Percentiles rank a stretch among this genome's conserved stretches.
These are phyloP conservation scores for Maudiozyma bulderi DNA, from an alignment of 805 yeast genomes.

Conservation along the genomic window DNA sequence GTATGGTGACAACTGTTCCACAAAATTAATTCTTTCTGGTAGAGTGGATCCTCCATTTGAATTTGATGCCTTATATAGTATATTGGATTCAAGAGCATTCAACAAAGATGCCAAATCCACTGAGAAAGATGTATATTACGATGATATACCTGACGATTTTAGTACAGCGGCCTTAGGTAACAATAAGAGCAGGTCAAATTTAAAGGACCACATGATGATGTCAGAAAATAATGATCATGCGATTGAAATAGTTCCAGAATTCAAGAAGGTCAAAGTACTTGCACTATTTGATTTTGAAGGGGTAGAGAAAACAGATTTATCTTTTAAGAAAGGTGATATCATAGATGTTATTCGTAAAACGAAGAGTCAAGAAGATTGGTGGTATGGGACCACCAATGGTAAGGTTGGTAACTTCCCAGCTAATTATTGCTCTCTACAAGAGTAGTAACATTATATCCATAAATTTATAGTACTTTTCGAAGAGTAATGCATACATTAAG, in stretches of 20 bases:
- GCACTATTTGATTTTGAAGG: conserved; percentile 86
- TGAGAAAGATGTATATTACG: conserved; percentile 34
- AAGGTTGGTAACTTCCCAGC: conserved; percentile 94
- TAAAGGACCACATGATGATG: background rate
- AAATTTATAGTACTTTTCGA: background rate
- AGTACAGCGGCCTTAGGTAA: conserved; percentile 6
- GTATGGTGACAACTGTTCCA: conserved; percentile 81
- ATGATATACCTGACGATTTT: conserved; percentile 42
- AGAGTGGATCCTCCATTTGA: conserved; percentile 84
- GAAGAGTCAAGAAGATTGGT: conserved; percentile 92
- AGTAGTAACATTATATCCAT: conserved; percentile 34
- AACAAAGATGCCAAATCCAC: conserved; percentile 49
- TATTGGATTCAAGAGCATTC: conserved; percentile 79
- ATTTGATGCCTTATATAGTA: conserved; percentile 75
- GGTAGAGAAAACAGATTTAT: conserved; percentile 85
- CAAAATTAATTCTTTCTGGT: conserved; percentile 74
- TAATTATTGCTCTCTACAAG: conserved; percentile 40
- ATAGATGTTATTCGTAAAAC: conserved; percentile 78
- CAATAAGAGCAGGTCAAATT: conserved; percentile 2
- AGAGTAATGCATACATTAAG: background rate
- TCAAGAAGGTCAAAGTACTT: conserved; percentile 48
- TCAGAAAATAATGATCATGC: background rate
- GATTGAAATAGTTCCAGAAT: background rate
- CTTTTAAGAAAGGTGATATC: conserved; percentile 90
- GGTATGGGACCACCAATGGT: conserved; percentile 89